These are phyloP conservation scores for Cladosporium austrohemisphaericum DNA, from an alignment of 2,329 filamentous ascomycete species.

Conservation along the genomic window DNA sequence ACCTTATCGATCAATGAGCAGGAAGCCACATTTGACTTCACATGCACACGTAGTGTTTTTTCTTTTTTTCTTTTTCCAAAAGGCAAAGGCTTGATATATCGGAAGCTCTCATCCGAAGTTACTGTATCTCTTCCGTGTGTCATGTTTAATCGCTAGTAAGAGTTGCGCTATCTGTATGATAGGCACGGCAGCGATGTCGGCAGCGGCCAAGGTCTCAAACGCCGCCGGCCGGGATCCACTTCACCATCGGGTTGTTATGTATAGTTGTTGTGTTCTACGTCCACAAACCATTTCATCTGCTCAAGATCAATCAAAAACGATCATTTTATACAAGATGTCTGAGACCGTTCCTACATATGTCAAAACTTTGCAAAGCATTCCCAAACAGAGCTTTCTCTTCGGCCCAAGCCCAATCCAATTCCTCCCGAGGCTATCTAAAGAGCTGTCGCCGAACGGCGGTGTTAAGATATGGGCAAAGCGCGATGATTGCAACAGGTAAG, in stretches of 20 bases:
- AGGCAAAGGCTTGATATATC: too few species aligned
- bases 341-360: slow-evolving; percentile 20
- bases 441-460: slow-evolving; percentile 50
- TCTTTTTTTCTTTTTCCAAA: too few species aligned
- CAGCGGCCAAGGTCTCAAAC: slow-evolving; percentile 2
- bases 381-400: slow-evolving; percentile 59
- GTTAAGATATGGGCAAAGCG: slow-evolving; percentile 67
- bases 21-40: too few species aligned
- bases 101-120: neutral
- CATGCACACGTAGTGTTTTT: too few species aligned
- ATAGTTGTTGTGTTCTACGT: too few species aligned
- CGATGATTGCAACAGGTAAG: slow-evolving; percentile 53
- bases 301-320: neutral
- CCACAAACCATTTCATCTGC: neutral
- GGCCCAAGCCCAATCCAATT: slow-evolving; percentile 66
- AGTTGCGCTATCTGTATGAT: slow-evolving; percentile 13
- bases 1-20: too few species aligned
- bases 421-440: slow-evolving; percentile 61
- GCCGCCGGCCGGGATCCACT: slow-evolving; percentile 8
- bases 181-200: slow-evolving; percentile 13
- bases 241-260: too few species aligned
- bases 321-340: slow-evolving; percentile 2
- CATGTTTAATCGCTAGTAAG: neutral
- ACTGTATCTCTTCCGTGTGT: slow-evolving; percentile 14
- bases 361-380: slow-evolving; percentile 44